A percentile compares a stretch with the other conserved stretches of the same genome.
Conservation (phyloP, 1,139 yeast genomes). For the Arxiozyma slooffiae region DNA sequence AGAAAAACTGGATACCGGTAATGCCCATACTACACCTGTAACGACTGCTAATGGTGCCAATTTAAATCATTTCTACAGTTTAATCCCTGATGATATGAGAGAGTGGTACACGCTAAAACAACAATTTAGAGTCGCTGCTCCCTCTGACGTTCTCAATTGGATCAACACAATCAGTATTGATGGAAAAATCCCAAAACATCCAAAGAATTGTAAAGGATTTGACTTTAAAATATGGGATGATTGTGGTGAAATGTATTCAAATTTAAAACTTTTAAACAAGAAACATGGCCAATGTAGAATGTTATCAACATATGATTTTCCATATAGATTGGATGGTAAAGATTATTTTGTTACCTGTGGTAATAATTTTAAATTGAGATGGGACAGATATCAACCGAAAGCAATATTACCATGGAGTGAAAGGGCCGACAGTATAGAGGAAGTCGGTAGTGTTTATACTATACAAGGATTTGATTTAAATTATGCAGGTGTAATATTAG, state of each 20-base stretch:
- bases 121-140: conserved; percentile 36
- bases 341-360: conserved; percentile 36
- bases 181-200: conserved; percentile 29
- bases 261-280: conserved; percentile 23
- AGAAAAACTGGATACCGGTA: conserved; percentile 10
- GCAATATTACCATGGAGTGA: conserved; percentile 36
- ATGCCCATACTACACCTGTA: neutral
- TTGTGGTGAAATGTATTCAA: conserved; percentile 34
- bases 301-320: conserved; percentile 36
- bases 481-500: conserved; percentile 37
- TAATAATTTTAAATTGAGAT: conserved; percentile 34
- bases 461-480: conserved; percentile 38
- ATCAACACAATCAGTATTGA: conserved; percentile 32
- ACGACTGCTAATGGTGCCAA: conserved; percentile 25
- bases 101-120: conserved; percentile 28
- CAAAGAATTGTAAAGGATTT: conserved; percentile 21
- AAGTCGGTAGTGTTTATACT: conserved; percentile 38
- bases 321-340: conserved; percentile 35
- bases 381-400: conserved; percentile 37
- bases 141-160: conserved; percentile 33
- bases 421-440: conserved; percentile 35
- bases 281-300: conserved; percentile 34
- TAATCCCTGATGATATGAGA: conserved; percentile 10
- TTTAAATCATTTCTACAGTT: conserved; percentile 14
- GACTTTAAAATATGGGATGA: conserved; percentile 35